Evolutionary conservation across 2,329 filamentous ascomycete genomes (phyloP).

Genomic region (Aspergillus felis): DNA sequence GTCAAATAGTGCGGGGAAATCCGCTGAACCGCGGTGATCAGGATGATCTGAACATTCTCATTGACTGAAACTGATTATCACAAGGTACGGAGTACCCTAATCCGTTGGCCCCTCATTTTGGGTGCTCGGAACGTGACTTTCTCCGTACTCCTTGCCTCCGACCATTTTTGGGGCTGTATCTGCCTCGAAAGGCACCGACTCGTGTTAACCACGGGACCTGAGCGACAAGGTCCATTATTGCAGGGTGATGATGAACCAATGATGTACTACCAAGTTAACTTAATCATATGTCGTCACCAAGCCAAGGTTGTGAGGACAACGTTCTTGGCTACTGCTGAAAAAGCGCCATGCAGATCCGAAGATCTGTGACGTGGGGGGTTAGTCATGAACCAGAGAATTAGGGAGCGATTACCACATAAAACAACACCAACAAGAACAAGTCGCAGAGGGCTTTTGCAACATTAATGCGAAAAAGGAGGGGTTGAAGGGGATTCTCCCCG

Average conservation of each 20-base stretch:
- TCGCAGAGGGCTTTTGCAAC: not conserved
- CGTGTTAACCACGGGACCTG: not conserved
- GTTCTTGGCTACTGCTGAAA: slow-evolving; percentile 4
- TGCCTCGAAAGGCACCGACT: not conserved
- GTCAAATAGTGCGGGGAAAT: not conserved
- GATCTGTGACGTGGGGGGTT: slow-evolving; percentile 26
- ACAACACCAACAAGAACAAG: not conserved
- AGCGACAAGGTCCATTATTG: not conserved
- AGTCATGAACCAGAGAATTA: slow-evolving; percentile 1
- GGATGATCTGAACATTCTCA: not conserved
- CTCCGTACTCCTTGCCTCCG: not conserved
- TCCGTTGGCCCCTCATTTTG: not conserved
- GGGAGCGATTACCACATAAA: not conserved
- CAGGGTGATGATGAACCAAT: not conserved
- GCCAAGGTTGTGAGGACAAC: not conserved
- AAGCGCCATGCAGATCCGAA: slow-evolving; percentile 20
- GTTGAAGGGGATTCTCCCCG: not conserved
- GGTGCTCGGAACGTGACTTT: not conserved
- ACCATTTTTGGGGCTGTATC: not conserved
- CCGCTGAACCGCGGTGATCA: not conserved
- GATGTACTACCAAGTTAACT: not conserved
- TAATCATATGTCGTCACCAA: slow-evolving; percentile 11
- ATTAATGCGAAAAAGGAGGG: not conserved
- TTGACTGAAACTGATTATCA: not conserved
- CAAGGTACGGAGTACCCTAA: not conserved